A percentile compares a stretch with the other conserved stretches of the same genome.
Evolutionary conservation across 352 stramenopile species (phyloP).

Genomic region (Globisporangium rhizosaccharum): DNA sequence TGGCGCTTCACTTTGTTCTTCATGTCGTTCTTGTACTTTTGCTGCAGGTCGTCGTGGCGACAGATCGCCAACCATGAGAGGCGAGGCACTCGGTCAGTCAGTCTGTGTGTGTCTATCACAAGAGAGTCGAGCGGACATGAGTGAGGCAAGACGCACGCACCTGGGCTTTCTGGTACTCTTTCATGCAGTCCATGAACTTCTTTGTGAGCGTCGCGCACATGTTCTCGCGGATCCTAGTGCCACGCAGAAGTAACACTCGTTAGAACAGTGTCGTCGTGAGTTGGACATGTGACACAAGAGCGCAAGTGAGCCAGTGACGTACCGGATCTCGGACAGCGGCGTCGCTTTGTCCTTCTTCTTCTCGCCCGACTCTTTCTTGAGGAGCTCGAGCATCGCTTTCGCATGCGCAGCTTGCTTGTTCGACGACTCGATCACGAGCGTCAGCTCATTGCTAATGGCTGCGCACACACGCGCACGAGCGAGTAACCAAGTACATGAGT

Average conservation of each 20-base stretch:
- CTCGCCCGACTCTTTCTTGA: conserved; percentile 95
- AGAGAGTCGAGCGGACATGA: too few relatives aligned
- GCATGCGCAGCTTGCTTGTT: conserved; percentile 90
- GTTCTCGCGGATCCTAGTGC: conserved; percentile 92
- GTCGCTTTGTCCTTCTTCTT: conserved; percentile 89
- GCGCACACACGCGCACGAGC: background rate
- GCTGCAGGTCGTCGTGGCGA: conserved; percentile 42
- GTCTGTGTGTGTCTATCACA: too few relatives aligned
- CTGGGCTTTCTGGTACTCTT: conserved; percentile 94
- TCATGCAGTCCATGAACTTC: conserved; percentile 99
- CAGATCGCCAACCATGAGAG: background rate
- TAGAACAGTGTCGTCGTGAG: background rate
- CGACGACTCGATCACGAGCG: conserved; percentile 86
- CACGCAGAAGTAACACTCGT: background rate
- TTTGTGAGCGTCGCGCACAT: conserved; percentile 95
- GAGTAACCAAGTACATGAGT: background rate
- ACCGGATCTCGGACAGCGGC: conserved; percentile 65
- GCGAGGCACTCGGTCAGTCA: background rate
- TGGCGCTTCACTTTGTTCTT: conserved; percentile 98
- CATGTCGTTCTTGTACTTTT: conserved; percentile 97
- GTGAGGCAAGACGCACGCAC: conserved; percentile 2
- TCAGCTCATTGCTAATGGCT: conserved; percentile 90
- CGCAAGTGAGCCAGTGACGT: background rate
- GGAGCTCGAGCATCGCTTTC: conserved; percentile 79
- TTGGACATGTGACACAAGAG: background rate